phyloP scores from a whole-genome alignment of 2,329 filamentous ascomycete genomes.

The Hypoxylon sp. region DNA sequence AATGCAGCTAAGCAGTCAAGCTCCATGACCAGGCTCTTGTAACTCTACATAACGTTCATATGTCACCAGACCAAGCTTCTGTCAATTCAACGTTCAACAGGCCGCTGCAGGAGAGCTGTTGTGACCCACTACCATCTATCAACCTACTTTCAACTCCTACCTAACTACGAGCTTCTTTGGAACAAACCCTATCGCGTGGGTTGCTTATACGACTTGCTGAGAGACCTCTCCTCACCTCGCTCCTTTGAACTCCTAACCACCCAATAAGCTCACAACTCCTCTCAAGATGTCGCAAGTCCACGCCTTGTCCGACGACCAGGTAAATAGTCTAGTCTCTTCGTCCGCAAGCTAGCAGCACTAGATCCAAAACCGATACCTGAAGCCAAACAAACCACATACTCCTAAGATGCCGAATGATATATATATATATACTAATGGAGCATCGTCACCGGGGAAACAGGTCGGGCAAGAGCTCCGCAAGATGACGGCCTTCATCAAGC shows the following conservation, averaged over 20 bases:
- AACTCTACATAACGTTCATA: conserved; percentile 34
- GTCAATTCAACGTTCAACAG: conserved; percentile 29
- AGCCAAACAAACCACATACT: conserved; percentile 21
- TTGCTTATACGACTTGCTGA: conserved; percentile 28
- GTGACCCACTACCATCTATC: conserved; percentile 36
- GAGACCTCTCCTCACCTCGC: conserved; percentile 25
- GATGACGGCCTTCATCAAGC: conserved; percentile 99
- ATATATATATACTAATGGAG: conserved; percentile 18
- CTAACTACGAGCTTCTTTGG: conserved; percentile 15
- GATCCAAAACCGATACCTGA: conserved; percentile 37
- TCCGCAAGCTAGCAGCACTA: conserved; percentile 28
- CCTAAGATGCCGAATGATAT: neutral
- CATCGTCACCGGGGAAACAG: conserved; percentile 63
- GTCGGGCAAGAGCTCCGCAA: conserved; percentile 99
- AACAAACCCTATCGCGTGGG: conserved; percentile 18
- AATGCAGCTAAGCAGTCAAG: conserved; percentile 20
- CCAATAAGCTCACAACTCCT: conserved; percentile 39
- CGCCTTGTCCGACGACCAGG: conserved; percentile 98
- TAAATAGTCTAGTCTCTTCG: conserved; percentile 60
- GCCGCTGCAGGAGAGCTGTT: conserved; percentile 27
- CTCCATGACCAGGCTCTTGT: conserved; percentile 15
- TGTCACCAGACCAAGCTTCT: conserved; percentile 38
- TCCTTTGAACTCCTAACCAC: conserved; percentile 51
- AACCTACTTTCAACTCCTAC: conserved; percentile 27
- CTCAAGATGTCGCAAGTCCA: conserved; percentile 89